These are phyloP conservation scores for Coniosporium apollinis DNA, from an alignment of 495 filamentous ascomycete genomes.

Conservation along the genomic window DNA sequence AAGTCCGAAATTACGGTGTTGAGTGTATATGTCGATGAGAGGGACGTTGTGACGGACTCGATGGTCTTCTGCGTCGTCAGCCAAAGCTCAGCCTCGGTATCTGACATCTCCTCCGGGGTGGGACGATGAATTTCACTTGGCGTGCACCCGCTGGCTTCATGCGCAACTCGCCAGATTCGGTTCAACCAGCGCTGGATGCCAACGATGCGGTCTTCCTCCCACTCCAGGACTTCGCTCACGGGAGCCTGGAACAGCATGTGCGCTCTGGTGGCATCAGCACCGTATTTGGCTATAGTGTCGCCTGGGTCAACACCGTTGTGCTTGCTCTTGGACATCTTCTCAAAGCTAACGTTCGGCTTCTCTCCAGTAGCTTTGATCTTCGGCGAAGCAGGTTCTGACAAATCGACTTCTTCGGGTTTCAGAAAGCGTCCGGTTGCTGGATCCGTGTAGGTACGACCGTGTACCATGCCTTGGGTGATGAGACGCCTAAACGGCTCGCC, in stretches of 20 bases:
- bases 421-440: constrained; percentile 61
- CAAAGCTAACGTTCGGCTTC: constrained; percentile 44
- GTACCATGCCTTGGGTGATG: constrained; percentile 83
- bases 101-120: constrained; percentile 8
- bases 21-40: constrained; percentile 51
- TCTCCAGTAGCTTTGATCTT: constrained; percentile 41
- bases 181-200: constrained; percentile 67
- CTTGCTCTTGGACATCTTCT: constrained; percentile 97
- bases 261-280: constrained; percentile 69
- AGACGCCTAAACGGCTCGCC: constrained; percentile 65
- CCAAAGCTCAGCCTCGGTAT: constrained; percentile 41
- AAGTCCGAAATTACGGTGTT: constrained; percentile 74
- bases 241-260: constrained; percentile 82
- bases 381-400: constrained; percentile 33
- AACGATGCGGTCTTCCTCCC: constrained; percentile 70
- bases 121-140: constrained; percentile 1
- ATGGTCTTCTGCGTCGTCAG: constrained; percentile 50
- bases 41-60: constrained; percentile 45
- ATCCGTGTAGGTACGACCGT: constrained; percentile 67
- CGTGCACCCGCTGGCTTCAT: background rate
- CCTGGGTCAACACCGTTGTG: constrained; percentile 82
- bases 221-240: constrained; percentile 65
- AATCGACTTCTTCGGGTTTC: constrained; percentile 58
- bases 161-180: constrained; percentile 43
- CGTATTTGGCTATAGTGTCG: constrained; percentile 49